Evolutionary conservation across 2,329 filamentous ascomycete genomes (phyloP).

Genomic region (Rugonectria rugulosa): DNA sequence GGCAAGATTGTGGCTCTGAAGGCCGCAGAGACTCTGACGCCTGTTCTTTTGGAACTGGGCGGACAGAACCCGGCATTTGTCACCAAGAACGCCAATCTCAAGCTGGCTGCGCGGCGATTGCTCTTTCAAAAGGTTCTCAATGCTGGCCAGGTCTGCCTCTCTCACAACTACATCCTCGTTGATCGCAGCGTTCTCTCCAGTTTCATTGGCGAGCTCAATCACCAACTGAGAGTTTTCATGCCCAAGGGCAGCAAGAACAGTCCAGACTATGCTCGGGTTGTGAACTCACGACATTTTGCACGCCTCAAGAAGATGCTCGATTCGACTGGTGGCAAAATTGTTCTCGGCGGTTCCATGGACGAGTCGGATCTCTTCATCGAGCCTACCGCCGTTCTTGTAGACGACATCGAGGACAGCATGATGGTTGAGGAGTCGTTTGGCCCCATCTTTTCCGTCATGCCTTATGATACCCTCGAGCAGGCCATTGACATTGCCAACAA

Average conservation of each 20-base stretch:
- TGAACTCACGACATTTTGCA: constrained; percentile 81
- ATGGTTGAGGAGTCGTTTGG: constrained; percentile 89
- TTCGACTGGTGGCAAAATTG: constrained; percentile 79
- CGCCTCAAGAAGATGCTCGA: constrained; percentile 94
- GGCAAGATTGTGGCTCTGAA: constrained; percentile 90
- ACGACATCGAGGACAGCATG: constrained; percentile 75
- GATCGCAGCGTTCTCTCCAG: constrained; percentile 75
- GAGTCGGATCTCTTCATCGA: constrained; percentile 84
- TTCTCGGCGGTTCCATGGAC: constrained; percentile 86
- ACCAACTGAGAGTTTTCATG: constrained; percentile 78
- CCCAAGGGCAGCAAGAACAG: constrained; percentile 82
- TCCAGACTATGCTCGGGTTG: constrained; percentile 79
- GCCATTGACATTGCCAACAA: constrained; percentile 83
- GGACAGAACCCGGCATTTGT: constrained; percentile 92
- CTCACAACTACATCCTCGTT: constrained; percentile 90
- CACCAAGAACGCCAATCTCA: constrained; percentile 81
- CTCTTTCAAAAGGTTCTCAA: constrained; percentile 90
- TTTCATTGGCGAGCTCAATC: constrained; percentile 79
- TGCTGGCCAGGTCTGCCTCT: constrained; percentile 90
- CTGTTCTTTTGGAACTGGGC: constrained; percentile 87
- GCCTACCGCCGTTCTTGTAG: constrained; percentile 88
- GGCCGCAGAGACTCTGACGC: constrained; percentile 87
- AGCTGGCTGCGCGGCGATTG: constrained; percentile 81
- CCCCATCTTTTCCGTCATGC: constrained; percentile 85
- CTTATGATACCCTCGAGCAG: constrained; percentile 81